Conservation (phyloP, 306 rosid genomes). For the Cucumis hystrix region DNA sequence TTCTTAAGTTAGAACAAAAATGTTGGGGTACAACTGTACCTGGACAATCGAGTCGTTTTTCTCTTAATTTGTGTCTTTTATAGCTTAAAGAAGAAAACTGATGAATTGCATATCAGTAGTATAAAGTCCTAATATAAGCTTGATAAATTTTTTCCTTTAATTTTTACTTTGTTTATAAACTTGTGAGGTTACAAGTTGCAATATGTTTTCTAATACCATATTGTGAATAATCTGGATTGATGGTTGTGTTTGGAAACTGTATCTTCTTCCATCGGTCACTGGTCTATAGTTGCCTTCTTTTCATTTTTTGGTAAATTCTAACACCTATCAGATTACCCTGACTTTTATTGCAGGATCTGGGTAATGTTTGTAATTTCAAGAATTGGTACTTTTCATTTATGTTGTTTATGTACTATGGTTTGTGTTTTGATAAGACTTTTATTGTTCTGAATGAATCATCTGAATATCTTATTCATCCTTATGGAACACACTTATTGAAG, state of each 20-base stretch:
- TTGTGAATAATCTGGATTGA: neutral
- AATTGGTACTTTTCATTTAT: neutral
- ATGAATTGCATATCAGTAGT: neutral
- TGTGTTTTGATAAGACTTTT: neutral
- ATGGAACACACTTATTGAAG: neutral
- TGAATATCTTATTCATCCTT: neutral
- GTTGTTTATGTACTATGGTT: neutral
- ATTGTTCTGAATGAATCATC: neutral
- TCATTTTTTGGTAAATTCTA: neutral
- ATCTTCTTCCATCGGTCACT: neutral
- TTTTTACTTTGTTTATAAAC: neutral
- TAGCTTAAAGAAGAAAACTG: neutral
- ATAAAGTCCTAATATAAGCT: neutral
- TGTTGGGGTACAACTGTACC: neutral
- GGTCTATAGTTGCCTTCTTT: neutral
- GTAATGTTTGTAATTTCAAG: neutral
- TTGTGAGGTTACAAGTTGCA: neutral
- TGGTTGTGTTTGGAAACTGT: neutral
- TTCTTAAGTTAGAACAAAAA: neutral
- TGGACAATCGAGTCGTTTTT: neutral
- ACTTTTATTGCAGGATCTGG: neutral
- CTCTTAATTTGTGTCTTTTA: neutral
- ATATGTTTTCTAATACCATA: neutral
- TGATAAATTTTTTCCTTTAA: neutral
- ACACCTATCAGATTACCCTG: neutral